Percentiles rank a stretch among this genome's conserved stretches.
phyloP scores from a whole-genome alignment of 768 basidiomycete species.

The Boletus huronensis region DNA sequence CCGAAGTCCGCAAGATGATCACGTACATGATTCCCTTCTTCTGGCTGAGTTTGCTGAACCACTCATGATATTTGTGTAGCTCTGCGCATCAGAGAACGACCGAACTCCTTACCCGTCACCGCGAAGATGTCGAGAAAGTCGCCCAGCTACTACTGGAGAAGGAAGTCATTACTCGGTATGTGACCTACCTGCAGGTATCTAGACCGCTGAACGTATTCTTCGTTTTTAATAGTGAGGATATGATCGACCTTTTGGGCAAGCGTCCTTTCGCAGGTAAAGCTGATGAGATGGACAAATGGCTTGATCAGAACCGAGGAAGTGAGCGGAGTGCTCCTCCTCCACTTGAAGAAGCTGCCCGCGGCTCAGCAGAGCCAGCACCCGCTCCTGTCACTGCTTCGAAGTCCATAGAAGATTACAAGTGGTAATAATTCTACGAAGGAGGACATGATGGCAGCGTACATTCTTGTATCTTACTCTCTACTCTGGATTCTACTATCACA shows the following conservation, averaged over 20 bases:
- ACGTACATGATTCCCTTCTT: conserved; percentile 42
- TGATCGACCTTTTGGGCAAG: conserved; percentile 79
- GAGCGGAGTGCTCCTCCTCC: conserved; percentile 66
- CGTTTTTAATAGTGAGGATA: conserved; percentile 63
- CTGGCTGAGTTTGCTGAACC: neutral
- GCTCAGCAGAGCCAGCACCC: conserved; percentile 42
- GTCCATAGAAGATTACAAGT: conserved; percentile 31
- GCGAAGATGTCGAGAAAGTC: conserved; percentile 89
- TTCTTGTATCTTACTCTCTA: conserved; percentile 27
- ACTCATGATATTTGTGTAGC: conserved; percentile 32
- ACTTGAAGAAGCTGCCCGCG: conserved; percentile 45
- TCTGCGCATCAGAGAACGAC: conserved; percentile 82
- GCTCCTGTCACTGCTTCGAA: conserved; percentile 46
- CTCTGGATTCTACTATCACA: conserved; percentile 48
- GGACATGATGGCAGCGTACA: conserved; percentile 4
- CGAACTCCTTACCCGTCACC: conserved; percentile 74
- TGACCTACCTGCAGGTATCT: neutral
- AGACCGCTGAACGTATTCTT: neutral
- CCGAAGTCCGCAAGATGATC: conserved; percentile 94
- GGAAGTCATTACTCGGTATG: conserved; percentile 91
- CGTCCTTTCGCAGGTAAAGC: conserved; percentile 72
- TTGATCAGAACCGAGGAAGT: conserved; percentile 69
- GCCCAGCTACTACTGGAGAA: conserved; percentile 88
- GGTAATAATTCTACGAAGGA: conserved; percentile 7
- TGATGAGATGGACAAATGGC: conserved; percentile 97